Conservation (phyloP, 768 basidiomycete species). For the Tulasnella sp. region DNA sequence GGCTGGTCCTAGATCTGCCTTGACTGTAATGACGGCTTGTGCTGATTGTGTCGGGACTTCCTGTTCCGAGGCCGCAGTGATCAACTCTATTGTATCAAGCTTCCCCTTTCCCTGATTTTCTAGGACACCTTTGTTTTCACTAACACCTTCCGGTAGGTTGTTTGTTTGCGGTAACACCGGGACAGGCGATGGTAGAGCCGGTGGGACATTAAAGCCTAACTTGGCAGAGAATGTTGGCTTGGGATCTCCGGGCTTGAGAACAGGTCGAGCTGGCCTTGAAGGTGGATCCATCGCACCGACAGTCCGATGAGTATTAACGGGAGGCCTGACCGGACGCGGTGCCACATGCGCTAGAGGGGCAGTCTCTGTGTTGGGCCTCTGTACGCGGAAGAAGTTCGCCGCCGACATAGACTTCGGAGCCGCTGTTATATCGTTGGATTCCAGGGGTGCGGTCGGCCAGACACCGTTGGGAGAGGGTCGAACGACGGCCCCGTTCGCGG, state of each 20-base stretch:
- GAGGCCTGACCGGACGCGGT: background rate
- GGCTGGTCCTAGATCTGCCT: too few relatives aligned
- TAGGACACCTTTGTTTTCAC: too few relatives aligned
- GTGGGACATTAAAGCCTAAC: background rate
- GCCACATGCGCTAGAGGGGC: background rate
- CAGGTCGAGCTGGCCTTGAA: background rate
- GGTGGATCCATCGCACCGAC: background rate
- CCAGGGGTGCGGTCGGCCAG: background rate
- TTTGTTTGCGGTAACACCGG: background rate
- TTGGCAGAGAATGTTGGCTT: background rate
- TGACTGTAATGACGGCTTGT: too few relatives aligned
- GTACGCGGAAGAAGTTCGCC: background rate
- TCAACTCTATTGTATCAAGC: too few relatives aligned
- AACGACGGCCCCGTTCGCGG: too few relatives aligned
- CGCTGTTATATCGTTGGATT: background rate
- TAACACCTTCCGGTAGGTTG: too few relatives aligned
- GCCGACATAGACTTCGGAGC: background rate
- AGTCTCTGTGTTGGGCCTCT: background rate
- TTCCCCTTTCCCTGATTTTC: too few relatives aligned
- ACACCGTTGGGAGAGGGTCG: conserved; percentile 1
- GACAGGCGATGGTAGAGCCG: background rate
- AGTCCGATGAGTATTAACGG: background rate
- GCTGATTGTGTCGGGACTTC: too few relatives aligned
- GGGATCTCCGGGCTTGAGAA: too few relatives aligned
- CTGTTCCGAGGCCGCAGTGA: too few relatives aligned